Evolutionary conservation across 2,329 filamentous ascomycete genomes (phyloP).

Genomic region (Stagonosporopsis cucurbitacearum): DNA sequence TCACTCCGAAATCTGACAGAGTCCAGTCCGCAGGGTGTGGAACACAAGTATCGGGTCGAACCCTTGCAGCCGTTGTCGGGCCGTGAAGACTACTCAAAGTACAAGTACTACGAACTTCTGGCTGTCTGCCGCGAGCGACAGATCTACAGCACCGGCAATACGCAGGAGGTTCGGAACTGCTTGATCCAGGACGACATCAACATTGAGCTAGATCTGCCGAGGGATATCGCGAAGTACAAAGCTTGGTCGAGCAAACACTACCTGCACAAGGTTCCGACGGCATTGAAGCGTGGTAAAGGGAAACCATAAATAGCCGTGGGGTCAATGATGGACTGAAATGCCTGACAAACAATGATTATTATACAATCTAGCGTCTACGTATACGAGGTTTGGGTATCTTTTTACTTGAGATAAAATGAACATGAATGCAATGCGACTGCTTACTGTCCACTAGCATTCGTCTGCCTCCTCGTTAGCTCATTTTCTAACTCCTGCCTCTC

Average conservation of each 20-base stretch:
- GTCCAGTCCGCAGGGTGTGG: neutral
- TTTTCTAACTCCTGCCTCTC: conserved; percentile 41
- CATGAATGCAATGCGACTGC: neutral
- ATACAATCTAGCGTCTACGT: neutral
- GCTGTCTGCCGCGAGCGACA: conserved; percentile 26
- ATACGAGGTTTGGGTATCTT: conserved; percentile 5
- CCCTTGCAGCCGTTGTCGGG: conserved; percentile 7
- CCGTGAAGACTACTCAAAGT: conserved; percentile 16
- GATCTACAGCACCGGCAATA: conserved; percentile 19
- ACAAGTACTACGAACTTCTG: conserved; percentile 24
- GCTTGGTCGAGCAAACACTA: neutral
- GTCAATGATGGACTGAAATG: neutral
- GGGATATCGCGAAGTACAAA: conserved; percentile 7
- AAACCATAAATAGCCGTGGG: neutral
- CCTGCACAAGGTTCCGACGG: neutral
- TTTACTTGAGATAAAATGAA: neutral
- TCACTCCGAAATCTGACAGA: neutral
- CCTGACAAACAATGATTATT: neutral
- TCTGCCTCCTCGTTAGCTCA: conserved; percentile 34
- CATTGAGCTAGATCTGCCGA: conserved; percentile 6
- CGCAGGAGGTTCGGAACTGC: conserved; percentile 18
- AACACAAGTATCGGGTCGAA: neutral
- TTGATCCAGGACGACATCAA: conserved; percentile 32
- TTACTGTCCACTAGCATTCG: conserved; percentile 7
- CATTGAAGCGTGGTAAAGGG: neutral